phyloP scores from a whole-genome alignment of 1,139 yeast species.

The Meyerozyma athensensis region DNA sequence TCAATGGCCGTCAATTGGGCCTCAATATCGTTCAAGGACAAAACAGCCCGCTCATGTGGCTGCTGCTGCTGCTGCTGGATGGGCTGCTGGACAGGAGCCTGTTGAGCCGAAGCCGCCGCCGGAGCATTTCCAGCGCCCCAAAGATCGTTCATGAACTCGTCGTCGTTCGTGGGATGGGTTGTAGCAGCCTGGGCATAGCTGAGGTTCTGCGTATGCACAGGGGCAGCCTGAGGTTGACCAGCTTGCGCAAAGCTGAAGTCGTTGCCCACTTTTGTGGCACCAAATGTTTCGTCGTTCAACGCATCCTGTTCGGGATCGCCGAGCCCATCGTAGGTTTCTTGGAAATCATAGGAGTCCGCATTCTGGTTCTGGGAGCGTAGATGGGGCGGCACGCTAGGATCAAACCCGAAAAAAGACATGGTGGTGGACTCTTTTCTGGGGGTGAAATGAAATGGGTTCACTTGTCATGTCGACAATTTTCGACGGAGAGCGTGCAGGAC shows the following conservation, averaged over 20 bases:
- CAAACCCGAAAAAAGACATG: slow-evolving; percentile 61
- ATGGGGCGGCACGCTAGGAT: slow-evolving; percentile 40
- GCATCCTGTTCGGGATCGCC: slow-evolving; percentile 81
- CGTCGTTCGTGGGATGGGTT: slow-evolving; percentile 35
- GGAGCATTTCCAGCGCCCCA: slow-evolving; percentile 43
- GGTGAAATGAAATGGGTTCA: background rate
- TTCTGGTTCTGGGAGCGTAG: slow-evolving; percentile 9
- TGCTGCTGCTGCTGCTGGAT: slow-evolving; percentile 8
- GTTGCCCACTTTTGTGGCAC: slow-evolving; percentile 56
- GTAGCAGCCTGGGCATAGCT: slow-evolving; percentile 62
- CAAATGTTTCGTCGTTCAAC: slow-evolving; percentile 85
- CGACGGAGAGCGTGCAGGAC: background rate
- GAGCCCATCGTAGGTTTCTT: slow-evolving; percentile 78
- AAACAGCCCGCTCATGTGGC: slow-evolving; percentile 29
- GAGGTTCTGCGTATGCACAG: slow-evolving; percentile 19
- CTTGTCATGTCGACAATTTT: slow-evolving; percentile 3
- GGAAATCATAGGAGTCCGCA: slow-evolving; percentile 57
- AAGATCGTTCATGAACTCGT: slow-evolving; percentile 46
- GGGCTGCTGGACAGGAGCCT: slow-evolving; percentile 11
- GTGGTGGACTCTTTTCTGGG: background rate
- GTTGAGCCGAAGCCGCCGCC: slow-evolving; percentile 9
- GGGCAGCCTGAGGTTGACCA: slow-evolving; percentile 21
- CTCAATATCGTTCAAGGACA: slow-evolving; percentile 73
- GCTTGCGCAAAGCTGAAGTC: slow-evolving; percentile 70
- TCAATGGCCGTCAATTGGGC: slow-evolving; percentile 59